Base-by-base conservation (phyloP, 768 basidiomycete species). In the Arthromyces matolae region DNA sequence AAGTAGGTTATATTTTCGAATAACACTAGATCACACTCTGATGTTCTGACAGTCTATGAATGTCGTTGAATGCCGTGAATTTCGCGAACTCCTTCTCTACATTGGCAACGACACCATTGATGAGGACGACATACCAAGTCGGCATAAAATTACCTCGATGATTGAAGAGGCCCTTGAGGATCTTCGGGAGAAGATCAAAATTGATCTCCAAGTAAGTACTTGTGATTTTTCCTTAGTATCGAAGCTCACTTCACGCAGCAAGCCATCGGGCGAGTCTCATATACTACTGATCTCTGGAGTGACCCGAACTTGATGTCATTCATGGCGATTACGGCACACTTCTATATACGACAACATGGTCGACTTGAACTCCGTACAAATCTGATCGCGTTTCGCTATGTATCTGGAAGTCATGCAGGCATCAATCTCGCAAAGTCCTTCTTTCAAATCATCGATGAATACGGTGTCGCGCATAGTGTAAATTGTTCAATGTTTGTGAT, bases 281-380 rank as follows among this genome's bases (percentile, higher is more conserved):
- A 63, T n/a, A 72, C 69, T 5, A 53, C 52, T 13, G 69, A 72
- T 39, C 50, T 71, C 3, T 74, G 71, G 71, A 59, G 49, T 14
- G 53, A 64, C 28, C 37, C 43, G 1, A 53, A 58, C 33, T 61
- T 64, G 14, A 12, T 20, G 3, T 47, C 61, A 8, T 67, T 54
- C 41, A 57, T 72, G 50, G 71, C 63, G 0, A 38, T 72, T 0
- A 69, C 66, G 0, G 60, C 57, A 1, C 67, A 72, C 57, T 73
- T 43, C 29, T 35, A 39, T 4, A 48, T 43, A 1, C 57, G 60
- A 35, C 31, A 47, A 3, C 42, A 52, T 37, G 58, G 59, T 1
- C 29, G 52, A 19, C 54, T 71, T 4, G 52, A 53, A 0, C 32
- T 65, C 9, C 51, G 38, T 0, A 58, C 57, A 24, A 51, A 57